phyloP scores from a whole-genome alignment of 148 eudicot species.

The Silene uniflora region DNA sequence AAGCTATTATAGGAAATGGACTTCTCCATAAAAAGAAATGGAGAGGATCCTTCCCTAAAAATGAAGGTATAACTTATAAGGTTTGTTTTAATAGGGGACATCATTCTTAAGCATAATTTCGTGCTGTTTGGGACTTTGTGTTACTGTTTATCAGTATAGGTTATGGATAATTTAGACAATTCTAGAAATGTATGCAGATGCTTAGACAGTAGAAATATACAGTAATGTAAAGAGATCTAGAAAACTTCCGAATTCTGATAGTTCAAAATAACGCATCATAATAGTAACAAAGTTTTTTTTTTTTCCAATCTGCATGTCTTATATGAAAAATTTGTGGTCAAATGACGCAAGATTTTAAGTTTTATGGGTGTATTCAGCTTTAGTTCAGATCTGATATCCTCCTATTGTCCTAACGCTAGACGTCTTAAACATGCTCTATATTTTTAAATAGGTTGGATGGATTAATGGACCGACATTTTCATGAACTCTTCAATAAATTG shows the following conservation, averaged over 20 bases:
- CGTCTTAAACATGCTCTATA: background rate
- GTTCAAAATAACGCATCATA: background rate
- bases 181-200: background rate
- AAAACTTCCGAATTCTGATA: background rate
- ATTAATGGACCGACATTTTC: background rate
- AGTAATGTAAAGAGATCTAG: background rate
- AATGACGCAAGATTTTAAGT: background rate
- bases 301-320: background rate
- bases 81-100: background rate
- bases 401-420: background rate
- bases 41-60: too few species aligned
- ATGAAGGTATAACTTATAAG: background rate
- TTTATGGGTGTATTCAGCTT: background rate
- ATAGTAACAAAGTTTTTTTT: background rate
- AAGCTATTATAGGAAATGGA: too few species aligned
- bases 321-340: too few species aligned
- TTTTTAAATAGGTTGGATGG: background rate
- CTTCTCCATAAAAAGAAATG: too few species aligned
- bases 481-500: background rate
- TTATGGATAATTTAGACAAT: too few species aligned
- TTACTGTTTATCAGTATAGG: too few species aligned
- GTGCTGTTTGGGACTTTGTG: background rate
- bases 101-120: background rate
- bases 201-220: background rate
- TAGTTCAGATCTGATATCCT: background rate